Conservation (phyloP, 441 rosid genomes). For the Gossypium davidsonii region DNA sequence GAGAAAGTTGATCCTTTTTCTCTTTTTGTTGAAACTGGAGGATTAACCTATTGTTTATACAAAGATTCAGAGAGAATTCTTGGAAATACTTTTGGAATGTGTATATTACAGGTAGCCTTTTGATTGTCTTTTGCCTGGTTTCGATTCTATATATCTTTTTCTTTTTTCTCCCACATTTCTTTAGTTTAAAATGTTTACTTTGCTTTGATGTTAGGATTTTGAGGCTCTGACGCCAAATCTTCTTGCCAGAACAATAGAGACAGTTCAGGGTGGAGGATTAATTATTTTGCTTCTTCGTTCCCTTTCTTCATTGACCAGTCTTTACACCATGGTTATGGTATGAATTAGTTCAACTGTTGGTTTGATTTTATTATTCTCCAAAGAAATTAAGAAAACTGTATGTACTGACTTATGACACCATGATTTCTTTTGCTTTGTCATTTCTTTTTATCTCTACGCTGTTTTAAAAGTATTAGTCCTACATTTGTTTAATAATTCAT, state of each 20-base stretch:
- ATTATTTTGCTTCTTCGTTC: conserved; percentile 73
- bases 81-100: conserved; percentile 96
- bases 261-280: conserved; percentile 98
- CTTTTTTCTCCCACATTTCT: background rate
- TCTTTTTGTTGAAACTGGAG: conserved; percentile 82
- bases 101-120: conserved; percentile 69
- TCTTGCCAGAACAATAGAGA: conserved; percentile 90
- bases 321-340: conserved; percentile 98
- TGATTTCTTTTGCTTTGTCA: background rate
- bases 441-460: background rate
- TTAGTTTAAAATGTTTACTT: conserved; percentile 6
- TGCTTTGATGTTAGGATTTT: conserved; percentile 59
- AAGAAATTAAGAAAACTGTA: background rate
- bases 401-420: background rate
- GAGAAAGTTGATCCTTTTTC: conserved; percentile 91
- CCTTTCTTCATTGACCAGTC: conserved; percentile 74
- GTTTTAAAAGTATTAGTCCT: background rate
- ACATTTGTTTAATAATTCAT: background rate
- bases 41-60: conserved; percentile 77
- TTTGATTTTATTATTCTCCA: background rate
- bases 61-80: conserved; percentile 82
- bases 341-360: background rate
- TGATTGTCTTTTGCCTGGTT: background rate
- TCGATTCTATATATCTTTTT: background rate
- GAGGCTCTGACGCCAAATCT: conserved; percentile 97